Evolutionary conservation across 1,139 yeast species (phyloP).

Genomic region (Taphrina flavorubra): DNA sequence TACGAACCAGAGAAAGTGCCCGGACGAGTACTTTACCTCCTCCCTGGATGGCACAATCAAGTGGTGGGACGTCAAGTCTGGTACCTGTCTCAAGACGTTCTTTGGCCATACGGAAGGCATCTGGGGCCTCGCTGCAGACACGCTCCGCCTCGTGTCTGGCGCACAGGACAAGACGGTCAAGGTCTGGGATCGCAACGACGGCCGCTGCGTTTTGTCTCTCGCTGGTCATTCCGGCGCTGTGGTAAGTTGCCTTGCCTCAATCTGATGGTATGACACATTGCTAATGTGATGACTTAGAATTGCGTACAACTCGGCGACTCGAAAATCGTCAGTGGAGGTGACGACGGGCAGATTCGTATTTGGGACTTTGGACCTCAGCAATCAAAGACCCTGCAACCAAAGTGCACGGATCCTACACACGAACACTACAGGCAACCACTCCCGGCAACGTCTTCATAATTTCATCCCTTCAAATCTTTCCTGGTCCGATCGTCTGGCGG

Average conservation of each 20-base stretch:
- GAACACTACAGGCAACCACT: slow-evolving; percentile 16
- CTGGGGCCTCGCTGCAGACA: slow-evolving; percentile 96
- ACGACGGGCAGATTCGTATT: slow-evolving; percentile 41
- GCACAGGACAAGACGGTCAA: slow-evolving; percentile 93
- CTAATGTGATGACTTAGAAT: slow-evolving; percentile 52
- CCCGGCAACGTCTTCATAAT: not conserved
- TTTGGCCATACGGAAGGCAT: slow-evolving; percentile 96
- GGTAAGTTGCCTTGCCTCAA: not conserved
- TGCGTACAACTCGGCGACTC: slow-evolving; percentile 66
- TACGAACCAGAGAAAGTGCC: slow-evolving; percentile 13
- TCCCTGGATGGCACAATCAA: slow-evolving; percentile 52
- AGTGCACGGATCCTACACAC: slow-evolving; percentile 22
- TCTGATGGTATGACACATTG: too few species aligned
- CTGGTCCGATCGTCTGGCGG: not conserved
- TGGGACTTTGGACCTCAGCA: slow-evolving; percentile 29
- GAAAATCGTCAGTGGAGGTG: slow-evolving; percentile 41
- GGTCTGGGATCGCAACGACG: slow-evolving; percentile 96
- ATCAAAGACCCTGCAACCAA: not conserved
- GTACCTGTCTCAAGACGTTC: slow-evolving; percentile 64
- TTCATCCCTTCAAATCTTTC: not conserved
- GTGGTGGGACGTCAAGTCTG: slow-evolving; percentile 89
- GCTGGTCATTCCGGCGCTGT: slow-evolving; percentile 92
- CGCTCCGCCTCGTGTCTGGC: slow-evolving; percentile 94
- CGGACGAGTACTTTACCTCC: slow-evolving; percentile 38
- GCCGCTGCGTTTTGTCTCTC: slow-evolving; percentile 89